phyloP scores from a whole-genome alignment of 179 eudicot species.

The Drosera spatulata region DNA sequence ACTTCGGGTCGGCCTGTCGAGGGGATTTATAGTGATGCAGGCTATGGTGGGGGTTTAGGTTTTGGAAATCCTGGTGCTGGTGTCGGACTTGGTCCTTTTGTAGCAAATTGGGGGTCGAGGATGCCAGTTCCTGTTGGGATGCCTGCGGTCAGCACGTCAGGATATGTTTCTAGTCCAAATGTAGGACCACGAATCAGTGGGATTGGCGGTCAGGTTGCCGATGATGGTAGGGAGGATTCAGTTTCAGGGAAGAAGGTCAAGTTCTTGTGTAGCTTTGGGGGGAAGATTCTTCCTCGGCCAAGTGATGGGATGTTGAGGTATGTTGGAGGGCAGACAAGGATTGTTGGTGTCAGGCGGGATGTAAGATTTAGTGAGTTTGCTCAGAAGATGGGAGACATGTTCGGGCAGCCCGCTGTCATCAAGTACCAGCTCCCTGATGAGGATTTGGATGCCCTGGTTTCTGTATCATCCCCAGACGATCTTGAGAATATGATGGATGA shows the following conservation, averaged over 20 bases:
- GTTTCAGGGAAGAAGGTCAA: slow-evolving; percentile 65
- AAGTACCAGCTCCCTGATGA: slow-evolving; percentile 10
- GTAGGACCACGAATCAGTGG: slow-evolving; percentile 16
- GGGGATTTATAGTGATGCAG: slow-evolving; percentile 19
- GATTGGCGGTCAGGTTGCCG: slow-evolving; percentile 37
- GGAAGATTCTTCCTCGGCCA: slow-evolving; percentile 46
- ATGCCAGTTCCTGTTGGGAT: slow-evolving; percentile 28
- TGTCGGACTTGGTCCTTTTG: slow-evolving; percentile 16
- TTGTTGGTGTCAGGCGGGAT: slow-evolving; percentile 60
- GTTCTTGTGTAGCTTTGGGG: slow-evolving; percentile 50
- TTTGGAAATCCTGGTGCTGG: slow-evolving; percentile 19
- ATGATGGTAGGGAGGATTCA: slow-evolving; percentile 59
- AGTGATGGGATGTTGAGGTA: slow-evolving; percentile 80
- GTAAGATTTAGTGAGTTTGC: slow-evolving; percentile 43
- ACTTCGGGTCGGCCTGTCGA: slow-evolving; percentile 33
- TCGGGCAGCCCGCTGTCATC: slow-evolving; percentile 25
- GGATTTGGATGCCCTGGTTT: slow-evolving; percentile 86
- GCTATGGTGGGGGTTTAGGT: slow-evolving; percentile 35
- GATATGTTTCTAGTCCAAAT: slow-evolving; percentile 18
- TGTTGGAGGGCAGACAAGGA: slow-evolving; percentile 91
- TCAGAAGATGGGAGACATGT: slow-evolving; percentile 39
- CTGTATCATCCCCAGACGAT: slow-evolving; percentile 80
- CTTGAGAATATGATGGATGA: slow-evolving; percentile 98
- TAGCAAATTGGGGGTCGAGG: slow-evolving; percentile 32
- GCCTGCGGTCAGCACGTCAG: slow-evolving; percentile 14